Evolutionary conservation across 176 grass and related monocot genomes (phyloP).

Genomic region (Aegilops longissima): DNA sequence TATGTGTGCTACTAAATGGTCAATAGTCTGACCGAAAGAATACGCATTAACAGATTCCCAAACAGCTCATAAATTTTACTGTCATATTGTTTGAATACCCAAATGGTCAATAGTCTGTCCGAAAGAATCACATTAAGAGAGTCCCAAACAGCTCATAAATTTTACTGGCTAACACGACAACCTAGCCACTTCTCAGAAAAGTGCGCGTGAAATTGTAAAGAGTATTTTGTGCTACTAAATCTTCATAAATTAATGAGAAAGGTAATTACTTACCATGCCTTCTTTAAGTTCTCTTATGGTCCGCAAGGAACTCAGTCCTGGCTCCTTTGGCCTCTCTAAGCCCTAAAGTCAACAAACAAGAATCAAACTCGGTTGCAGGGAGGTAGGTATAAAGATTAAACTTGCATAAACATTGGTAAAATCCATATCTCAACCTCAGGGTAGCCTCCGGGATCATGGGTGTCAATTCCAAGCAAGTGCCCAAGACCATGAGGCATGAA

Average conservation of each 20-base stretch:
- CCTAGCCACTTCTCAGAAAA: not conserved
- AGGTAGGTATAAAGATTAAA: not conserved
- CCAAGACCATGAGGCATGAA: constrained; percentile 98
- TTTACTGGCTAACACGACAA: not conserved
- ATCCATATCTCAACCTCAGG: constrained; percentile 45
- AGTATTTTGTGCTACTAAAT: not conserved
- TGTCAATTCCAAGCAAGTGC: constrained; percentile 97
- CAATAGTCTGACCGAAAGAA: not conserved
- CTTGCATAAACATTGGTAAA: not conserved
- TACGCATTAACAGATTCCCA: not conserved
- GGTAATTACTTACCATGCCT: constrained; percentile 78
- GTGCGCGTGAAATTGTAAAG: not conserved
- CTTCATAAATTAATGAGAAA: constrained; percentile 10
- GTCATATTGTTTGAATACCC: not conserved
- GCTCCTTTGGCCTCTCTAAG: constrained; percentile 80
- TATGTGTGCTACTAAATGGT: not conserved
- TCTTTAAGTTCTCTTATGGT: constrained; percentile 74
- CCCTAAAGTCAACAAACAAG: constrained; percentile 50
- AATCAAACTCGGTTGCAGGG: not conserved
- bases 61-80: not conserved
- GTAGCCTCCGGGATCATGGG: constrained; percentile 96
- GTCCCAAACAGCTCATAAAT: not conserved
- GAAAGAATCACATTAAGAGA: not conserved
- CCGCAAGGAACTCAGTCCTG: constrained; percentile 76
- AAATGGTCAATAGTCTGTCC: not conserved